Percentiles rank a stretch among this genome's conserved stretches.
phyloP scores from a whole-genome alignment of 192 early-diverging fungal species.

The Spinellus fusiger region DNA sequence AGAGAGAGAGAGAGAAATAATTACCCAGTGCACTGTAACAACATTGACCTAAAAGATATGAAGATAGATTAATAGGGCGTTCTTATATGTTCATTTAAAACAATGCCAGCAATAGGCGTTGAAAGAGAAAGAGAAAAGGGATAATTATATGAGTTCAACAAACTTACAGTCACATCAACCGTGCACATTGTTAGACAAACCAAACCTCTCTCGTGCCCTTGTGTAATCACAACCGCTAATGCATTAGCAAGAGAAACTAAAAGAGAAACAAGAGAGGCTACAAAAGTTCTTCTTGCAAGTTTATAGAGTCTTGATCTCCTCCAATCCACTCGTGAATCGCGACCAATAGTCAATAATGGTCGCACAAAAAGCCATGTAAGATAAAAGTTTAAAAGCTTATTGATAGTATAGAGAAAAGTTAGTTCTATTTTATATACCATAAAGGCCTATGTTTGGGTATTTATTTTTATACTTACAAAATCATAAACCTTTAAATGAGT shows the following conservation, averaged over 20 bases:
- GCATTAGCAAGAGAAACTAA: constrained; percentile 38
- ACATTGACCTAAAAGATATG: constrained; percentile 25
- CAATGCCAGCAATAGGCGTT: no score
- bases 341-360: constrained; percentile 15
- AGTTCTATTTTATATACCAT: no score
- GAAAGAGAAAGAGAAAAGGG: background rate
- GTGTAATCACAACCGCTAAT: constrained; percentile 31
- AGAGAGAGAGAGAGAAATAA: background rate
- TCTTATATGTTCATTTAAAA: no score
- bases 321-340: constrained; percentile 19
- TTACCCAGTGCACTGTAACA: constrained; percentile 31
- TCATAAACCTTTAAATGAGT: constrained; percentile 20
- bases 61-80: background rate
- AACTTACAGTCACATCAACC: constrained; percentile 43
- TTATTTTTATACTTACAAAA: constrained; percentile 20
- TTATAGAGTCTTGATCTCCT: constrained; percentile 18
- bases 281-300: constrained; percentile 38
- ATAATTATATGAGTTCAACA: background rate
- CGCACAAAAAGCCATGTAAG: constrained; percentile 32
- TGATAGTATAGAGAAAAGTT: no score
- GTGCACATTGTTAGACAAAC: constrained; percentile 49
- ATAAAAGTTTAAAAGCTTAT: constrained; percentile 30
- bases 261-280: constrained; percentile 39
- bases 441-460: background rate
- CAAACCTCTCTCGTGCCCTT: constrained; percentile 41